Base-by-base conservation (phyloP, 805 yeast genomes). In the Candida sithepensis region DNA sequence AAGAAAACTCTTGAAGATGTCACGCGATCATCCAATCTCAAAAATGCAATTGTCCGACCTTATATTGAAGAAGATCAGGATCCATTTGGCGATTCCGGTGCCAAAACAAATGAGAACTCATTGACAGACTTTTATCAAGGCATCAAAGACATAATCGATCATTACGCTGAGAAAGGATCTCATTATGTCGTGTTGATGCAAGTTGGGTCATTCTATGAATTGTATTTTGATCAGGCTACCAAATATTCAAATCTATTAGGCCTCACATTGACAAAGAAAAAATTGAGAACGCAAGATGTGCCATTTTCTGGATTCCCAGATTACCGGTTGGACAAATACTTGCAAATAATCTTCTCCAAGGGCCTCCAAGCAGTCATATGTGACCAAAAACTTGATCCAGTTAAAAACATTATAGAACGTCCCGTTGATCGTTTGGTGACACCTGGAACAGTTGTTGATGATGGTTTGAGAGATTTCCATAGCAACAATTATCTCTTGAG, bases 281-380 rank as follows among this genome's bases (percentile, higher is more conserved):
- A 69, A 45, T 74, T 79, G 36, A 68, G 68, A 19, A 65, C 63
- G 19, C 68, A 69, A 47, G 71, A 71, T 24, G 75, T 85, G 0
- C 80, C 96, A 0, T 89, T 94, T 86, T 88, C 97, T 0, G 99
- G 99, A 0, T 94, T 94, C 57, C 99, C 99, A 0, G 71, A 78
- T 4, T 66, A 69, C 38, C 88, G 82, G 47, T 65, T 90, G 18
- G 86, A 83, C 46, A 78, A 89, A 48, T 91, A 88, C 60, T 76
- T 90, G 33, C 81, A 81, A 56, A 72, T 82, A 0, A 73, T 91
- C 23, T 95, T 94, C 2, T 82, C 83, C 46, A 66, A 78, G 20
- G 83, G 82, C 2, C 72, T 75, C 43, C 85, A 83, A 45, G 97
- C 90, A 0, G 96, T 92, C 0, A 73, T 91, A 6, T 80, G 88